Percentiles rank a stretch among this genome's conserved stretches.
Conservation (phyloP, 257 asterid species). For the Fraxinus excelsior region DNA sequence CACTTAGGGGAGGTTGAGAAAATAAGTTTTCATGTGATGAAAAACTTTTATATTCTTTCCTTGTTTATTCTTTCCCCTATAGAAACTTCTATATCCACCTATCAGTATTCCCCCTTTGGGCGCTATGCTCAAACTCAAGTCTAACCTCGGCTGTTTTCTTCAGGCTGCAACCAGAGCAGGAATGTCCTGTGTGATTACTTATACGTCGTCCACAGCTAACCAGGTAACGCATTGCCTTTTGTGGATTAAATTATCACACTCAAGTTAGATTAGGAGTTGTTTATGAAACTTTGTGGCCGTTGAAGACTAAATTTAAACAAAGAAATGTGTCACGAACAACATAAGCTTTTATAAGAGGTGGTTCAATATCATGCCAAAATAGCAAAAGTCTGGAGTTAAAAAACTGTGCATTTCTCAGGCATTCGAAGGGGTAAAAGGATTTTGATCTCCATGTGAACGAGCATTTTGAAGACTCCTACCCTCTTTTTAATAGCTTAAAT, state of each 20-base stretch:
- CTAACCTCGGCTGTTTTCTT: conserved; percentile 15
- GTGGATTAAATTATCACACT: neutral
- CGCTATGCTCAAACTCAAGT: neutral
- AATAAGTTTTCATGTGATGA: too few relatives aligned
- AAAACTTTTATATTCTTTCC: too few relatives aligned
- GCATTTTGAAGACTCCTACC: too few relatives aligned
- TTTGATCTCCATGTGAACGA: too few relatives aligned
- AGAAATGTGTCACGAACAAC: neutral
- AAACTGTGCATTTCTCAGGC: neutral
- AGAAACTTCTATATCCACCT: too few relatives aligned
- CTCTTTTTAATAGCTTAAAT: neutral
- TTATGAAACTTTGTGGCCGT: neutral
- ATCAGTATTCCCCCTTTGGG: neutral
- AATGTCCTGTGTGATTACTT: conserved; percentile 88
- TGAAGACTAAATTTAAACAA: neutral
- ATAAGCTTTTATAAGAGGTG: neutral
- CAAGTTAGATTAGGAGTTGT: neutral
- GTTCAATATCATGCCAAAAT: neutral
- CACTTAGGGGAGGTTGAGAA: too few relatives aligned
- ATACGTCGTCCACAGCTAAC: conserved; percentile 80
- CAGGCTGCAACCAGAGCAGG: conserved; percentile 97
- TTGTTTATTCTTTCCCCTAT: too few relatives aligned
- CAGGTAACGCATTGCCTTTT: conserved; percentile 53
- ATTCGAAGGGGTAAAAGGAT: neutral
- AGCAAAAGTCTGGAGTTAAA: neutral